Base-by-base conservation (phyloP, 2,329 filamentous ascomycete species). In the Penicillium occitanis region DNA sequence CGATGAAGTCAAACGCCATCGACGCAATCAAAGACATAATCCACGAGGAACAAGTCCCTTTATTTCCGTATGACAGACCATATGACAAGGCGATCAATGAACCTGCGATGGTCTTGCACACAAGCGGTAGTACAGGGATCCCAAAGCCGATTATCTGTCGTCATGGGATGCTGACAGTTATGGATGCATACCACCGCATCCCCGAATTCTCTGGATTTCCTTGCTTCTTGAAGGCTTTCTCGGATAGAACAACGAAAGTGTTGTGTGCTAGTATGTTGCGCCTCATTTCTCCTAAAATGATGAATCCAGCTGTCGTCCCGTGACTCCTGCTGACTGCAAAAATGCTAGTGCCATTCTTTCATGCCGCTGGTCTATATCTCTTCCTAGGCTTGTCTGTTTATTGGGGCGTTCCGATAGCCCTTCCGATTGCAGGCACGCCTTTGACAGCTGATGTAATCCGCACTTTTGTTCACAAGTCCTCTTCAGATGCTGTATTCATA, bases 401-500 rank as follows among this genome's bases (percentile, higher is more conserved):
- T 46, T 46, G 44, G 44, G n/a, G 44, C 11, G 17, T 19, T 46
- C 44, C 44, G 11, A 22, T 46, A 46, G 44, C 44, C 6, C 44
- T 46, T 46, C 44, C 44, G 2, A 46, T 46, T 8, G 14, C 44
- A 46, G 44, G 22, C 22, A 46, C 2, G 6, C 44, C 44, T 22
- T 46, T 46, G n/a, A 22, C 44, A 46, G n/a, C 44, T 17, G 44
- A 46, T 46, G n/a, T 3, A 22, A 22, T 22, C 44, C 44, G 44
- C n/a, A 46, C n/a, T 46, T 22, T 74, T 11, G 53, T 81, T 4
- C 50, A 73, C 0, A 42, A 76, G 25, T 67, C 71, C 3, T 66
- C 72, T 0, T 70, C 73, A 0, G 72, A 79, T 14, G 69, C 71
- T 1, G 66, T 72, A 0, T 14, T 78, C 0, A 66, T 80, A 10